Percentiles rank a stretch among this genome's conserved stretches.
Evolutionary conservation across 441 rosid species (phyloP).

Genomic region (Adansonia gregorii): DNA sequence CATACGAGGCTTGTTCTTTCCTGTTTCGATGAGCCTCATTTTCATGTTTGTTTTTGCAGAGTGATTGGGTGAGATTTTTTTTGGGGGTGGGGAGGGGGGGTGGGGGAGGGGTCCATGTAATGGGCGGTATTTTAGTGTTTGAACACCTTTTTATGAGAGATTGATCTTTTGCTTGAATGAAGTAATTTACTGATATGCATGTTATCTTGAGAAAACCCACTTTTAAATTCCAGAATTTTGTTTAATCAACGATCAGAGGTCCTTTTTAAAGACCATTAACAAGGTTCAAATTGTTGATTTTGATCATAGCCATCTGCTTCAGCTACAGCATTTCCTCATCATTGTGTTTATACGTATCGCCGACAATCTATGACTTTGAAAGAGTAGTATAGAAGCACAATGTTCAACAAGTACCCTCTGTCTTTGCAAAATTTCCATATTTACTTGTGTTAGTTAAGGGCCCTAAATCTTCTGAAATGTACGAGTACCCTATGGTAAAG

Average conservation of each 20-base stretch:
- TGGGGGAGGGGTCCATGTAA: not conserved
- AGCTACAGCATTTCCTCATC: not conserved
- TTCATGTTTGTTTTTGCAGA: constrained; percentile 15
- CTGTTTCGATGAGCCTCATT: constrained; percentile 16
- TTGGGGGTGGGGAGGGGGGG: no score
- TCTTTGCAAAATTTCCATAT: no score
- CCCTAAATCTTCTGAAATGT: no score
- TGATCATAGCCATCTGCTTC: not conserved
- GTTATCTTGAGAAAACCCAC: not conserved
- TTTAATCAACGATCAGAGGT: not conserved
- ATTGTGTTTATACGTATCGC: not conserved
- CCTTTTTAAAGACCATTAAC: not conserved
- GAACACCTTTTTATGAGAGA: not conserved
- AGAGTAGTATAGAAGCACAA: not conserved
- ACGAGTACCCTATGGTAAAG: no score
- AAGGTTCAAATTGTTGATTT: not conserved
- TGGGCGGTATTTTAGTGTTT: constrained; percentile 1
- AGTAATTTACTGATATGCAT: not conserved
- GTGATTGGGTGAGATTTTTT: constrained; percentile 23
- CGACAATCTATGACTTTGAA: no score
- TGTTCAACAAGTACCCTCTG: no score
- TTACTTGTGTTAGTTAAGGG: no score
- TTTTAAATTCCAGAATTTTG: not conserved
- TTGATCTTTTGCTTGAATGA: not conserved
- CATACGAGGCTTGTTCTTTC: constrained; percentile 12